These are phyloP conservation scores for Naegleria gruberi DNA, from an alignment of 208 protist genomes.

Conservation along the genomic window DNA sequence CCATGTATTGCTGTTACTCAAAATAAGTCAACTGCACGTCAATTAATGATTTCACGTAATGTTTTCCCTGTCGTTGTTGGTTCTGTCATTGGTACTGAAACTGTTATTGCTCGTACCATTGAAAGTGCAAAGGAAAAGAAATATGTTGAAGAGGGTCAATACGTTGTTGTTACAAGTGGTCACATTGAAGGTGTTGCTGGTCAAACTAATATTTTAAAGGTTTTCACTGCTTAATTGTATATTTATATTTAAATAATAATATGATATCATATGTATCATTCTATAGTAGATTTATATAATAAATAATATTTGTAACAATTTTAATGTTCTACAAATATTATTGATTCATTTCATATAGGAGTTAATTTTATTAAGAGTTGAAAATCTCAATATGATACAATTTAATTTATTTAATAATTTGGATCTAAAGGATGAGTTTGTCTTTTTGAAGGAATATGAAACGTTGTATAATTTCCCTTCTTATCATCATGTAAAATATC, in stretches of 20 bases:
- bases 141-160: conserved; percentile 53
- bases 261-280: too few species aligned
- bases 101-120: conserved; percentile 56
- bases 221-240: conserved; percentile 4
- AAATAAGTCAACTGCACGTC: conserved; percentile 64
- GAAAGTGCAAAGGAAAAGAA: conserved; percentile 52
- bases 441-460: neutral
- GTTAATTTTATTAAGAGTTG: too few species aligned
- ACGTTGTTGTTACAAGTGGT: conserved; percentile 62
- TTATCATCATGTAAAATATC: neutral
- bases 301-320: too few species aligned
- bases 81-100: conserved; percentile 49
- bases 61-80: conserved; percentile 68
- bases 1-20: conserved; percentile 84
- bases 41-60: conserved; percentile 63
- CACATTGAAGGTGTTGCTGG: conserved; percentile 49
- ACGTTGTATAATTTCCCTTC: neutral
- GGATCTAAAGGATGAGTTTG: neutral
- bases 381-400: too few species aligned
- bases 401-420: neutral
- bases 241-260: too few species aligned
- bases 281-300: too few species aligned
- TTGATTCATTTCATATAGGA: too few species aligned
- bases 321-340: too few species aligned
- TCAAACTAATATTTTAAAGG: neutral